Evolutionary conservation across 331 rosid genomes (phyloP).

Genomic region (Acacia pycnantha): DNA sequence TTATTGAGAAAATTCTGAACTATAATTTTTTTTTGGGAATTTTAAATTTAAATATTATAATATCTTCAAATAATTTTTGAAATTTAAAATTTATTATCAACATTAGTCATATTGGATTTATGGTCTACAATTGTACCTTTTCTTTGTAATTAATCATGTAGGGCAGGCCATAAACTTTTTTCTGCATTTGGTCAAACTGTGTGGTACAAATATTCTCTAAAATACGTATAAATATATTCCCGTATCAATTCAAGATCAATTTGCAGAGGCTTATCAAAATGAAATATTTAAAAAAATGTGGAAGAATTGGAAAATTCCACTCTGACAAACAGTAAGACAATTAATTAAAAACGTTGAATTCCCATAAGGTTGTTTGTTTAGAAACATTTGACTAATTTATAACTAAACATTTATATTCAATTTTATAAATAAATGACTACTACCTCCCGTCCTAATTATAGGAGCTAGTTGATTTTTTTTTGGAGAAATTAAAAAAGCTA

Average conservation of each 20-base stretch:
- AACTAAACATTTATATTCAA: neutral
- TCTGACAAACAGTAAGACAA: neutral
- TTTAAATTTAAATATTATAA: neutral
- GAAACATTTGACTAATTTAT: neutral
- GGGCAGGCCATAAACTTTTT: neutral
- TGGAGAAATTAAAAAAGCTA: too few species aligned
- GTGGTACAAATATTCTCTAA: slow-evolving; percentile 26
- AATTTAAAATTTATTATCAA: neutral
- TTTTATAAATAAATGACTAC: neutral
- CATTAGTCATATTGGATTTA: neutral
- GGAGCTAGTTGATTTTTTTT: too few species aligned
- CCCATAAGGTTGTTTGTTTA: neutral
- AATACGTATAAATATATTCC: slow-evolving; percentile 37
- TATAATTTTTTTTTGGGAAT: neutral
- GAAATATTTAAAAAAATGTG: neutral
- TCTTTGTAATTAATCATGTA: neutral
- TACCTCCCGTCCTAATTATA: too few species aligned
- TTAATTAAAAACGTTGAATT: neutral
- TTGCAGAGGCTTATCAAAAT: neutral
- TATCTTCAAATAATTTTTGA: neutral
- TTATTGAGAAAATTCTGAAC: neutral
- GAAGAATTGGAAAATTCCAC: slow-evolving; percentile 18
- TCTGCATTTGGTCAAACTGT: slow-evolving; percentile 23
- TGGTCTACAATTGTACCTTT: neutral
- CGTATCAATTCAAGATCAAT: slow-evolving; percentile 13